Evolutionary conservation across 352 stramenopile species (phyloP).

Genomic region (Peronospora destructor): DNA sequence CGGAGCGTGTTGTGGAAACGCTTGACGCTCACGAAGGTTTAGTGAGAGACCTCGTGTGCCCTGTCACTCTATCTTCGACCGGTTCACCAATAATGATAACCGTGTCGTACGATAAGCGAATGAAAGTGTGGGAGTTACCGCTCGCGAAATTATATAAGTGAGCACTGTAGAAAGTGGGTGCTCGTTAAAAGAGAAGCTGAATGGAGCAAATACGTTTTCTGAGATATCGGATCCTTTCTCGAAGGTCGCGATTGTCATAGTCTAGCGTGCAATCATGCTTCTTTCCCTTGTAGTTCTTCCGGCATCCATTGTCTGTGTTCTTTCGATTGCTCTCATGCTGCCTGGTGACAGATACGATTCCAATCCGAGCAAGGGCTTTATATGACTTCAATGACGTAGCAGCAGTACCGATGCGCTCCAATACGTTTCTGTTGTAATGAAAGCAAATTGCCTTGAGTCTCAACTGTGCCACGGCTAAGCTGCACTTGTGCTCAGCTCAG

Average conservation of each 20-base stretch:
- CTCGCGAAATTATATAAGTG: constrained; percentile 16
- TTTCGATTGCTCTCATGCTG: constrained; percentile 49
- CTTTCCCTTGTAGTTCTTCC: constrained; percentile 34
- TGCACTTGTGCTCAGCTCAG: no score
- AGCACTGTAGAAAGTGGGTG: constrained; percentile 5
- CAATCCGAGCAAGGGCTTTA: no score
- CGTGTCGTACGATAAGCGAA: constrained; percentile 74
- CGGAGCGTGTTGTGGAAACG: constrained; percentile 62
- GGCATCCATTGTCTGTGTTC: constrained; percentile 31
- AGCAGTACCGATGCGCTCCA: no score
- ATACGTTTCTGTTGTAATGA: no score
- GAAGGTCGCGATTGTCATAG: constrained; percentile 49
- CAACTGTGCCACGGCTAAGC: no score
- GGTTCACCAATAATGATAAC: constrained; percentile 36
- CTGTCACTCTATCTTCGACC: constrained; percentile 12
- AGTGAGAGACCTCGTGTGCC: constrained; percentile 42
- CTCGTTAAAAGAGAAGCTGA: constrained; percentile 25
- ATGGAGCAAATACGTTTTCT: constrained; percentile 54
- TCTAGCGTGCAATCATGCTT: constrained; percentile 48
- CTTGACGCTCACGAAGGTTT: constrained; percentile 65
- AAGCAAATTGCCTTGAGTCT: no score
- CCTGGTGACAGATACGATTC: no score
- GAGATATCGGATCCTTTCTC: constrained; percentile 62
- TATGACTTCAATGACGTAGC: no score
- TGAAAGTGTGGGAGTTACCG: constrained; percentile 55